A percentile compares a stretch with the other conserved stretches of the same genome.
These are phyloP conservation scores for Candida vartiovaarae DNA, from an alignment of 805 yeast genomes.

Conservation along the genomic window DNA sequence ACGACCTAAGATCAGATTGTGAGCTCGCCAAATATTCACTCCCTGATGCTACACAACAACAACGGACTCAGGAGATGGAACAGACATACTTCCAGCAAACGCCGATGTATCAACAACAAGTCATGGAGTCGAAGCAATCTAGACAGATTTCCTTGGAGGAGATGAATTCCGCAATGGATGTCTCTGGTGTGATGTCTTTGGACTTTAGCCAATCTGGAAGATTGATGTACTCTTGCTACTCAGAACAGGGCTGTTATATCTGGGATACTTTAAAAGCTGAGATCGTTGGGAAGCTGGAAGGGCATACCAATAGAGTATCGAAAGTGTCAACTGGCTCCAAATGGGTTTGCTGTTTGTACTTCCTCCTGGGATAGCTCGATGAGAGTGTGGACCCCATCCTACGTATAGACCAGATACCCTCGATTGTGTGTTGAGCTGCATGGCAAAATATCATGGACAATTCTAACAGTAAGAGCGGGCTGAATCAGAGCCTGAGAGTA, in stretches of 20 bases:
- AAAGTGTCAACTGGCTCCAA: constrained; percentile 60
- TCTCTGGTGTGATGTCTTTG: constrained; percentile 64
- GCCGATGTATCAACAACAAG: constrained; percentile 5
- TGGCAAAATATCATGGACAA: neutral
- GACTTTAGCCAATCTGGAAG: constrained; percentile 74
- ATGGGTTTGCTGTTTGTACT: constrained; percentile 72
- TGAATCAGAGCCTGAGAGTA: no score
- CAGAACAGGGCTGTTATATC: constrained; percentile 65
- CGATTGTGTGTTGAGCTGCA: neutral
- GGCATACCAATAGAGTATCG: constrained; percentile 55
- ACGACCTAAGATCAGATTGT: constrained; percentile 74
- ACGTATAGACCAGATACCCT: constrained; percentile 7
- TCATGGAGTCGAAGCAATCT: constrained; percentile 2
- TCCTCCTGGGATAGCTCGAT: constrained; percentile 77
- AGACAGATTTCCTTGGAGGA: constrained; percentile 24
- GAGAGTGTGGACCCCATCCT: constrained; percentile 50
- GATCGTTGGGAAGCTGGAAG: constrained; percentile 58
- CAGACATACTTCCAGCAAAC: constrained; percentile 14
- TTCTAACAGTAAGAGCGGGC: neutral
- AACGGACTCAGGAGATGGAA: neutral
- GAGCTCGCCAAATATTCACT: constrained; percentile 46
- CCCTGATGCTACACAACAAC: constrained; percentile 8
- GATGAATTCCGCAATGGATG: constrained; percentile 32
- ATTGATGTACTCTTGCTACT: constrained; percentile 64
- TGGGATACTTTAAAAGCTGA: constrained; percentile 72